Evolutionary conservation across 495 filamentous ascomycete genomes (phyloP).

Genomic region (Penicillium mononematosum): DNA sequence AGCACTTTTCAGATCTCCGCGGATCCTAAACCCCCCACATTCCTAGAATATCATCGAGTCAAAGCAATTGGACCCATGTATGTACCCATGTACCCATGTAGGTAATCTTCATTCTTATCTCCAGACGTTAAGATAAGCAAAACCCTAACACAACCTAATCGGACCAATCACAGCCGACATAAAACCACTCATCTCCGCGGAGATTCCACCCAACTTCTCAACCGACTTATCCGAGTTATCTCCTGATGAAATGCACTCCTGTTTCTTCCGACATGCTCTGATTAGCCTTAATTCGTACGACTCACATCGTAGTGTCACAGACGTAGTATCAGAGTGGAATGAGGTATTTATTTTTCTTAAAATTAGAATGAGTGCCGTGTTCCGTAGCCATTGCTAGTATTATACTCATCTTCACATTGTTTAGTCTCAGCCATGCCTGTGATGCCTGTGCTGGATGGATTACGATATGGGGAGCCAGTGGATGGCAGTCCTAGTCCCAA

Average conservation of each 20-base stretch:
- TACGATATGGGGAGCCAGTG: slow-evolving; percentile 31
- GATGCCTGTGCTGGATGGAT: slow-evolving; percentile 33
- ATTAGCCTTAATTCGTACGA: not conserved
- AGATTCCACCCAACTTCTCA: not conserved
- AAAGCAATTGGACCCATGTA: no score
- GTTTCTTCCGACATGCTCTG: slow-evolving; percentile 9
- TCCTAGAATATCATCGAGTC: no score
- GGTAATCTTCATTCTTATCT: slow-evolving; percentile 6
- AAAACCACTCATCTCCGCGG: slow-evolving; percentile 19
- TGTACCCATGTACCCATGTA: no score
- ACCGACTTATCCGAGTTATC: slow-evolving; percentile 1
- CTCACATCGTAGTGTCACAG: not conserved
- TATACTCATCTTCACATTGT: slow-evolving; percentile 5
- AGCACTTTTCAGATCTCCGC: slow-evolving; percentile 7
- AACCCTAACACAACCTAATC: not conserved
- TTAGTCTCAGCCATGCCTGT: slow-evolving; percentile 22
- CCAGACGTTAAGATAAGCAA: not conserved
- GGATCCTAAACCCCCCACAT: not conserved
- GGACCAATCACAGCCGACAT: slow-evolving; percentile 4
- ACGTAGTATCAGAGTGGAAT: not conserved
- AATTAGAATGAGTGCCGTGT: slow-evolving; percentile 14
- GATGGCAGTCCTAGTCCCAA: slow-evolving; percentile 22
- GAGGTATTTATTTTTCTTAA: slow-evolving; percentile 9
- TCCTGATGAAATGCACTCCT: slow-evolving; percentile 7
- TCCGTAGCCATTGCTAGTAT: not conserved